Conservation (phyloP, 2,329 filamentous ascomycete species). For the Peltaster fructicola region DNA sequence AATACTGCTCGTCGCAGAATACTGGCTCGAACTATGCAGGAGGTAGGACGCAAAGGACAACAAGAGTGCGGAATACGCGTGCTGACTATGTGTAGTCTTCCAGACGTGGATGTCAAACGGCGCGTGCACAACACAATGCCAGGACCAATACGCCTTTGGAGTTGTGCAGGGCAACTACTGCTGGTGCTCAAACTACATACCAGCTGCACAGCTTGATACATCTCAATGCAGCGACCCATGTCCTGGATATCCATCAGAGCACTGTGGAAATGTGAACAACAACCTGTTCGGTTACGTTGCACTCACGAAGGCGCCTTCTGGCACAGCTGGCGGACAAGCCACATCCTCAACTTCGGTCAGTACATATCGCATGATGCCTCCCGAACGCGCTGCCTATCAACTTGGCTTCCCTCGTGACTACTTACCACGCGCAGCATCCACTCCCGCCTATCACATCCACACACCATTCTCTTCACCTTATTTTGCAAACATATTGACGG, state of each 20-base stretch:
- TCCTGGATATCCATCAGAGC: conserved; percentile 49
- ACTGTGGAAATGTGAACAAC: conserved; percentile 40
- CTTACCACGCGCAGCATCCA: not conserved
- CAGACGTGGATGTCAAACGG: conserved; percentile 48
- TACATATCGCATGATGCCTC: too few species aligned
- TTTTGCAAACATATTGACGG: too few species aligned
- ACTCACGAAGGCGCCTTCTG: conserved; percentile 35
- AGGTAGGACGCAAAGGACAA: conserved; percentile 21
- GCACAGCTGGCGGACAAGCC: conserved; percentile 36
- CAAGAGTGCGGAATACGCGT: too few species aligned
- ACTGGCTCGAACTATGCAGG: conserved; percentile 18
- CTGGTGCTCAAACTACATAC: conserved; percentile 59
- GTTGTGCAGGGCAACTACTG: conserved; percentile 48
- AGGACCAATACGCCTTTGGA: conserved; percentile 43
- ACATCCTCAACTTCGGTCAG: too few species aligned
- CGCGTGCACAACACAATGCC: conserved; percentile 45
- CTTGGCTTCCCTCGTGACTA: conserved; percentile 1
- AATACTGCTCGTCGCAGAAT: conserved; percentile 30
- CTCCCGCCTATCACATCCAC: too few species aligned
- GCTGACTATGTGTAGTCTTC: too few species aligned
- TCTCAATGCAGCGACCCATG: conserved; percentile 40
- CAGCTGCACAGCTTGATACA: conserved; percentile 24
- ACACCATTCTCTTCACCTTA: too few species aligned
- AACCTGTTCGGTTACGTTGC: conserved; percentile 49
- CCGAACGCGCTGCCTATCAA: too few species aligned